Conservation (phyloP, 495 filamentous ascomycete genomes). For the Platismatia glauca region DNA sequence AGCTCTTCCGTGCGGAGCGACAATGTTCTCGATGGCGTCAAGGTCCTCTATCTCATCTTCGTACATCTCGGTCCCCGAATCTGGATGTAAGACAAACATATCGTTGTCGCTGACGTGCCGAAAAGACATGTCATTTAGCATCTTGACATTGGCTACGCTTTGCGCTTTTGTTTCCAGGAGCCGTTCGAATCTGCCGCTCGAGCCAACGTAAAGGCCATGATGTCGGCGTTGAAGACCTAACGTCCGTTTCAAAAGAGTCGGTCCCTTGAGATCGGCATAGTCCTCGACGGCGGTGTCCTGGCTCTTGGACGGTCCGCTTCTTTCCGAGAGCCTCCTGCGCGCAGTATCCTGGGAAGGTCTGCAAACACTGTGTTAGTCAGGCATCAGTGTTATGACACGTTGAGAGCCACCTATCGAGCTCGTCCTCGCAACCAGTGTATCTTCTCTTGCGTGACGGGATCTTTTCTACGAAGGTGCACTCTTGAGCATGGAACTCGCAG, state of each 20-base stretch:
- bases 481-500: constrained; percentile 52
- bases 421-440: constrained; percentile 18
- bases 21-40: constrained; percentile 59
- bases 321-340: constrained; percentile 2
- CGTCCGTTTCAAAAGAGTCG: constrained; percentile 53
- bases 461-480: constrained; percentile 56
- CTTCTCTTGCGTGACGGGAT: constrained; percentile 55
- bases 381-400: not conserved
- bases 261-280: constrained; percentile 32
- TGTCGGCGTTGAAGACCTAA: constrained; percentile 54
- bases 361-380: not conserved
- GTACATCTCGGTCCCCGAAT: constrained; percentile 16
- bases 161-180: not conserved
- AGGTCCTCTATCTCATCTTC: constrained; percentile 45
- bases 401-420: constrained; percentile 1
- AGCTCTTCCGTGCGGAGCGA: constrained; percentile 58
- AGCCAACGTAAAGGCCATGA: constrained; percentile 56
- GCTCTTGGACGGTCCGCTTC: not conserved
- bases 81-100: constrained; percentile 17
- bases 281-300: constrained; percentile 23
- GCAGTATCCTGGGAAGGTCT: constrained; percentile 1
- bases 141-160: constrained; percentile 1
- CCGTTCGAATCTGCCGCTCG: constrained; percentile 29
- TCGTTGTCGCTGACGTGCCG: constrained; percentile 15
- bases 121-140: constrained; percentile 7